Percentiles rank a stretch among this genome's conserved stretches.
These are phyloP conservation scores for Russula dissimulans DNA, from an alignment of 768 basidiomycete species.

Conservation along the genomic window DNA sequence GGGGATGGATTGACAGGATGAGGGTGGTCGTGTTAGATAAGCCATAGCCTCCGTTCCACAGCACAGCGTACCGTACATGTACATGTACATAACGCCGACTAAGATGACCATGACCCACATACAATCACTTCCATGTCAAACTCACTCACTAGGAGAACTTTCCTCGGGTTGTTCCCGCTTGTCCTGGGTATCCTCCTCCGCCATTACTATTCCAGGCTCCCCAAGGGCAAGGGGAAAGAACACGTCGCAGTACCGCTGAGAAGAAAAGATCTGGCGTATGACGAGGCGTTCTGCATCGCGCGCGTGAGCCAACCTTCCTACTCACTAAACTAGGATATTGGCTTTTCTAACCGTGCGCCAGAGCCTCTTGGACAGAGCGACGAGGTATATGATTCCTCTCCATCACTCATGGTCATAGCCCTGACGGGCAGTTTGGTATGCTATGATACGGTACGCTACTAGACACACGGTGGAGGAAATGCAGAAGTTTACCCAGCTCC, in stretches of 20 bases:
- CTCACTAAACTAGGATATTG: not conserved
- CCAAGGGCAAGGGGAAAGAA: not conserved
- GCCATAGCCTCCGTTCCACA: too few relatives aligned
- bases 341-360: slow-evolving; percentile 21
- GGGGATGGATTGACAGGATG: not conserved
- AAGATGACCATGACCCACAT: too few relatives aligned
- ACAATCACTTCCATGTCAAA: slow-evolving; percentile 26
- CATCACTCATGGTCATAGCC: not conserved
- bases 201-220: slow-evolving; percentile 66
- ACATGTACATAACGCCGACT: too few relatives aligned
- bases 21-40: too few relatives aligned
- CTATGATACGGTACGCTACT: slow-evolving; percentile 22
- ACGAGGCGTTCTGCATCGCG: slow-evolving; percentile 64
- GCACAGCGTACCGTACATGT: too few relatives aligned
- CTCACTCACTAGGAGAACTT: slow-evolving; percentile 49
- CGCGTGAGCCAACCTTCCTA: slow-evolving; percentile 36
- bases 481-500: slow-evolving; percentile 68
- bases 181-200: slow-evolving; percentile 70
- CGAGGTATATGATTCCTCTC: slow-evolving; percentile 39
- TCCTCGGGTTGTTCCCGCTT: slow-evolving; percentile 58
- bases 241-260: slow-evolving; percentile 28
- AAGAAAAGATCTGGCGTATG: slow-evolving; percentile 72
- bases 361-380: slow-evolving; percentile 65
- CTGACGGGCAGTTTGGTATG: too few relatives aligned
- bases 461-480: slow-evolving; percentile 83